A percentile compares a stretch with the other conserved stretches of the same genome.
These are phyloP conservation scores for Trichoderma cornu-damae DNA, from an alignment of 2,329 filamentous ascomycete genomes.

Conservation along the genomic window DNA sequence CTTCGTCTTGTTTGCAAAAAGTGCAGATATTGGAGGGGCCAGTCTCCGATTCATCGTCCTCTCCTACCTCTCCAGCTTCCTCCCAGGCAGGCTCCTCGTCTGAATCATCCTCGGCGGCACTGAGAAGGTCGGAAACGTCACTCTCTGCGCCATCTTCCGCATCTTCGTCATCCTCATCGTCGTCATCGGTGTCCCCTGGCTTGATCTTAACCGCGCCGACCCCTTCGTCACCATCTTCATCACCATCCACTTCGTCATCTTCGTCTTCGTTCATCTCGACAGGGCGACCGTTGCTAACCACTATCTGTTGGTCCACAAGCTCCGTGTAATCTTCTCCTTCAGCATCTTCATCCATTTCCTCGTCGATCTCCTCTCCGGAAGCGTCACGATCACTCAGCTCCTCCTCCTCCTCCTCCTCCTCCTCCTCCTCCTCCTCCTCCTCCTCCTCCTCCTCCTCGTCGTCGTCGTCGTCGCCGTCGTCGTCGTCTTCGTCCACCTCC, in stretches of 20 bases:
- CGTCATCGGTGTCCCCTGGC: slow-evolving; percentile 43
- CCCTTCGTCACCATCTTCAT: slow-evolving; percentile 44
- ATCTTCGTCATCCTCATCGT: slow-evolving; percentile 30
- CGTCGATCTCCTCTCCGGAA: slow-evolving; percentile 40
- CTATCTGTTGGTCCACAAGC: slow-evolving; percentile 27
- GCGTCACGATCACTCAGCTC: slow-evolving; percentile 38
- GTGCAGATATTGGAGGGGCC: slow-evolving; percentile 49
- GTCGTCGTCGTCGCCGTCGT: slow-evolving; percentile 37
- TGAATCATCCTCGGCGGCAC: slow-evolving; percentile 50
- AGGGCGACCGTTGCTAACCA: slow-evolving; percentile 21
- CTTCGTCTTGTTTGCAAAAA: slow-evolving; percentile 78
- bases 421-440: slow-evolving; percentile 22
- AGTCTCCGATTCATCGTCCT: slow-evolving; percentile 53
- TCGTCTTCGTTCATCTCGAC: slow-evolving; percentile 29
- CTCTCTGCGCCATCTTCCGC: slow-evolving; percentile 44
- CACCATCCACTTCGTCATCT: slow-evolving; percentile 30
- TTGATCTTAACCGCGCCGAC: slow-evolving; percentile 55
- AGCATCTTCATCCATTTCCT: slow-evolving; percentile 28
- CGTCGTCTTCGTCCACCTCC: slow-evolving; percentile 27
- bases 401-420: slow-evolving; percentile 31
- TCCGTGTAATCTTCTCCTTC: slow-evolving; percentile 41
- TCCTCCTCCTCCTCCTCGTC: slow-evolving; percentile 40
- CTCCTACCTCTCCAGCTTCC: slow-evolving; percentile 52
- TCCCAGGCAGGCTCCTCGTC: slow-evolving; percentile 46
- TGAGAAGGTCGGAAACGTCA: slow-evolving; percentile 43